These are phyloP conservation scores for Naegleria lovaniensis DNA, from an alignment of 208 protist species.

Conservation along the genomic window DNA sequence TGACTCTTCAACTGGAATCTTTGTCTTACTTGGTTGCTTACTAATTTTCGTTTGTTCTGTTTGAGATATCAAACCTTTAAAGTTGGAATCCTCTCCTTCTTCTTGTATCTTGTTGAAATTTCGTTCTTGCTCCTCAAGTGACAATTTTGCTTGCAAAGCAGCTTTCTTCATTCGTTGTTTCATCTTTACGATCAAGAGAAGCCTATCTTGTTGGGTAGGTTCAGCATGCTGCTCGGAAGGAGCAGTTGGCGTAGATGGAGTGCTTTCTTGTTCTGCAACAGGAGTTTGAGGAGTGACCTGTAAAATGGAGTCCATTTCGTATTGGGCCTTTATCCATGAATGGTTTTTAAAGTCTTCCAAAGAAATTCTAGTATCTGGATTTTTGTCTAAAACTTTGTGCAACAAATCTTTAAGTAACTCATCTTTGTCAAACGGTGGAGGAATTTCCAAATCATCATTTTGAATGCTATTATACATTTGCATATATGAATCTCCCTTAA, in stretches of 20 bases:
- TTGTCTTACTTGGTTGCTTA: background rate
- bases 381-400: constrained; percentile 54
- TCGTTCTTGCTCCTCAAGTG: background rate
- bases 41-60: background rate
- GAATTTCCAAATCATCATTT: constrained; percentile 45
- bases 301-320: background rate
- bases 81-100: background rate
- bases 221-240: background rate
- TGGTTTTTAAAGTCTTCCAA: constrained; percentile 32
- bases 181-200: background rate
- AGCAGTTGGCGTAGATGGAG: background rate
- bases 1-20: background rate
- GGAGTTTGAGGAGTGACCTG: background rate
- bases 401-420: constrained; percentile 53
- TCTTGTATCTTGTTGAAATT: background rate
- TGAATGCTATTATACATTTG: constrained; percentile 43
- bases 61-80: background rate
- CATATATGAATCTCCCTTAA: constrained; percentile 36
- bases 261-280: background rate
- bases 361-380: constrained; percentile 43
- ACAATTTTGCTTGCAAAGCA: background rate
- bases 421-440: constrained; percentile 35
- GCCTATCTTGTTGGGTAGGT: background rate
- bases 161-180: background rate
- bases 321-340: background rate